A percentile compares a stretch with the other conserved stretches of the same genome.
phyloP scores from a whole-genome alignment of 768 basidiomycete genomes.

The Mycena alexandri region DNA sequence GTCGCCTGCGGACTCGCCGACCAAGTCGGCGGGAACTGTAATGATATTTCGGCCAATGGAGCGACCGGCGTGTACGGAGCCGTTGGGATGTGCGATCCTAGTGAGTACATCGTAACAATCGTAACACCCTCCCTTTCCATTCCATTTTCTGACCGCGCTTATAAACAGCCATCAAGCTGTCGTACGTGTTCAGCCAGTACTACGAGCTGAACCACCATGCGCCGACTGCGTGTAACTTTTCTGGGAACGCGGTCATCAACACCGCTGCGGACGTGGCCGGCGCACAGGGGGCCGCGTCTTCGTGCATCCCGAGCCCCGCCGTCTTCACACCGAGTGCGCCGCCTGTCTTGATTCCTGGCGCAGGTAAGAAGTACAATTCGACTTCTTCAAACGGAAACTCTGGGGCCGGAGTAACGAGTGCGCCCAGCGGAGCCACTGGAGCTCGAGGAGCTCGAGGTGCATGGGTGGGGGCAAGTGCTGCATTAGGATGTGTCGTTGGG shows the following conservation, averaged over 20 bases:
- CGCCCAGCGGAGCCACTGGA: background rate
- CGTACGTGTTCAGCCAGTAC: conserved; percentile 34
- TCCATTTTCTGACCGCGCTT: background rate
- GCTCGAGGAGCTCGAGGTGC: background rate
- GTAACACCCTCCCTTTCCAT: too few relatives aligned
- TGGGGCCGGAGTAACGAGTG: background rate
- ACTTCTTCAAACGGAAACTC: background rate
- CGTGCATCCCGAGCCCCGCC: conserved; percentile 28
- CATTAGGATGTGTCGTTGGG: conserved; percentile 3
- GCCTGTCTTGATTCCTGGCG: conserved; percentile 26
- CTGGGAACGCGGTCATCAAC: conserved; percentile 37
- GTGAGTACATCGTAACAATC: conserved; percentile 60
- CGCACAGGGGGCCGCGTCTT: conserved; percentile 13
- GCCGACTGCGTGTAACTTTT: conserved; percentile 26
- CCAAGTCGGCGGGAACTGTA: conserved; percentile 70
- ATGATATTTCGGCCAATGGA: conserved; percentile 80
- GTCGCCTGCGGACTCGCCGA: conserved; percentile 84
- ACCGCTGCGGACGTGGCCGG: background rate
- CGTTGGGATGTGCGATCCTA: conserved; percentile 83
- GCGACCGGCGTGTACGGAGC: conserved; percentile 80
- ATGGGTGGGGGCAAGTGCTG: background rate
- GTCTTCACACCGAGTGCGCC: conserved; percentile 34
- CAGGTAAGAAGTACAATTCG: background rate
- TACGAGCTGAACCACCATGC: conserved; percentile 27
- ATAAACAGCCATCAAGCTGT: conserved; percentile 26